phyloP scores from a whole-genome alignment of 2,329 filamentous ascomycete genomes.

The Cladosporium sp. region DNA sequence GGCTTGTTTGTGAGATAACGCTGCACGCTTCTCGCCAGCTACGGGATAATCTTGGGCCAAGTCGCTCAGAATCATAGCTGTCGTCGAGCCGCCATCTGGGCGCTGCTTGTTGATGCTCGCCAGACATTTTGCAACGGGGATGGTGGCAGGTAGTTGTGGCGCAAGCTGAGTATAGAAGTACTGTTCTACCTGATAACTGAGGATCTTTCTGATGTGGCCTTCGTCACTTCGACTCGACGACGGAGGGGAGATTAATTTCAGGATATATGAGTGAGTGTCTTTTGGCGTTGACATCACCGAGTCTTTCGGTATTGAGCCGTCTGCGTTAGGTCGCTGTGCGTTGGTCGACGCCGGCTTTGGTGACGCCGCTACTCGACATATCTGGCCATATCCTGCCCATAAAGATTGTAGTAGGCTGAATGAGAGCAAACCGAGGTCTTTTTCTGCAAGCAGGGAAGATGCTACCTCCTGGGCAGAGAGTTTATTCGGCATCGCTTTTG shows the following conservation, averaged over 20 bases:
- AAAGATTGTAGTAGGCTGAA: constrained; percentile 41
- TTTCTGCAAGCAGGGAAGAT: background rate
- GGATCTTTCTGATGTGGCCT: constrained; percentile 64
- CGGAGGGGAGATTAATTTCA: constrained; percentile 63
- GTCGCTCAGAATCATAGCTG: constrained; percentile 61
- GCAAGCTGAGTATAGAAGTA: constrained; percentile 63
- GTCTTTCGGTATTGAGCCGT: constrained; percentile 23
- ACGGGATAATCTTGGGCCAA: constrained; percentile 56
- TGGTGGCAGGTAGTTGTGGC: constrained; percentile 45
- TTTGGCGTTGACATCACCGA: constrained; percentile 24
- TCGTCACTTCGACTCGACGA: constrained; percentile 49
- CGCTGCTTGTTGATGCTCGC: constrained; percentile 13
- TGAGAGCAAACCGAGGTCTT: constrained; percentile 4
- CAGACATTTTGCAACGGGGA: constrained; percentile 55
- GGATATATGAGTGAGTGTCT: constrained; percentile 43
- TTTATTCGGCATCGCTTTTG: background rate
- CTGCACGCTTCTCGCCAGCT: constrained; percentile 55
- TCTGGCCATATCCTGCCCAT: constrained; percentile 54
- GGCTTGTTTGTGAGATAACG: constrained; percentile 52
- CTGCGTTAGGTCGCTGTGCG: background rate
- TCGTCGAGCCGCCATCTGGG: constrained; percentile 29
- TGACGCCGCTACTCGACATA: constrained; percentile 55
- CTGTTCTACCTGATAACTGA: constrained; percentile 68
- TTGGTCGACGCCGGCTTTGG: constrained; percentile 4
- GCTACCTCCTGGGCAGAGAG: constrained; percentile 3